A percentile compares a stretch with the other conserved stretches of the same genome.
Conservation (phyloP, 2,329 filamentous ascomycete genomes). For the Aureobasidium sp. region DNA sequence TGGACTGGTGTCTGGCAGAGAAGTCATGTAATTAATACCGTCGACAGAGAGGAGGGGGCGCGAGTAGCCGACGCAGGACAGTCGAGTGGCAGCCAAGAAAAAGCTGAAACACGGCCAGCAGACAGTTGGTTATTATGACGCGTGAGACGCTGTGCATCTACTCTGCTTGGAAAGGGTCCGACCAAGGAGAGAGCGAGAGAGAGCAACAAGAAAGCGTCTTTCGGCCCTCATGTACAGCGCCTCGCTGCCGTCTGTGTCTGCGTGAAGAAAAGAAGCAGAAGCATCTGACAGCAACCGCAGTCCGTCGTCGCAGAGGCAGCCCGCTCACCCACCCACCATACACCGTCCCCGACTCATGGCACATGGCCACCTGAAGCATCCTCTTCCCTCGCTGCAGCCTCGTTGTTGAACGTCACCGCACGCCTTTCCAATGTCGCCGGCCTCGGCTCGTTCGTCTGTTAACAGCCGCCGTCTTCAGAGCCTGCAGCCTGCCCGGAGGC, state of each 20-base stretch:
- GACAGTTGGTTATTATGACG: no score
- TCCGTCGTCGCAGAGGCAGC: neutral
- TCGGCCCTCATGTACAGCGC: neutral
- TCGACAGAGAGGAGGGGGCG: neutral
- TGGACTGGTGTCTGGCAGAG: neutral
- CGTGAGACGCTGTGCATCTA: conserved; percentile 7
- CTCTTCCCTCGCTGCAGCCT: neutral
- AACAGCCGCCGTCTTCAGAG: conserved; percentile 37
- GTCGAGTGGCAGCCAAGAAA: conserved; percentile 2
- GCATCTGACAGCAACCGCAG: no score
- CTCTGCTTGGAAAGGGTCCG: conserved; percentile 1
- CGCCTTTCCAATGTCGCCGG: conserved; percentile 23
- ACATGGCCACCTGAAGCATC: neutral
- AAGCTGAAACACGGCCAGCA: conserved; percentile 12
- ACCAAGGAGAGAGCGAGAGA: neutral
- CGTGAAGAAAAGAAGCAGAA: neutral
- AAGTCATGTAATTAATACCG: neutral
- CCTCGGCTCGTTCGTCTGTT: conserved; percentile 27
- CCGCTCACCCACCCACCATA: neutral
- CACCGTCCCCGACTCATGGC: neutral
- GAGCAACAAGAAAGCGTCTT: neutral
- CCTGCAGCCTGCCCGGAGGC: conserved; percentile 35
- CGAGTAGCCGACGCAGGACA: neutral
- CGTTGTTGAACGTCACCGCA: neutral
- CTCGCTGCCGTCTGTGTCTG: neutral